Conservation (phyloP, 805 yeast species). For the Yamadazyma scolyti region DNA sequence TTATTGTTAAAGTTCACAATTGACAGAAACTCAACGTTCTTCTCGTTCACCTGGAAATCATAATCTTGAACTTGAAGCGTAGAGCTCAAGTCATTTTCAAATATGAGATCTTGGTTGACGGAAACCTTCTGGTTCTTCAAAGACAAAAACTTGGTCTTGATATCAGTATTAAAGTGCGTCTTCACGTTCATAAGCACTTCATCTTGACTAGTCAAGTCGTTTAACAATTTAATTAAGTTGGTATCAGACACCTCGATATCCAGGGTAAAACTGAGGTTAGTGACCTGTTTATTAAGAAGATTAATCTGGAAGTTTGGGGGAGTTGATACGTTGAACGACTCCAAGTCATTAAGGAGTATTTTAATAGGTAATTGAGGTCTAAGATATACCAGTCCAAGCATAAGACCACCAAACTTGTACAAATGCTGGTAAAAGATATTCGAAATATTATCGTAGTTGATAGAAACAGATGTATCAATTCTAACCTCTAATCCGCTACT, state of each 20-base stretch:
- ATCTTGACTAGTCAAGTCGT: slow-evolving; percentile 13
- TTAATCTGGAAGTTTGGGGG: slow-evolving; percentile 7
- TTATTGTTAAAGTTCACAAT: too few relatives aligned
- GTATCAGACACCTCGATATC: slow-evolving; percentile 8
- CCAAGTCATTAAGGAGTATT: slow-evolving; percentile 15
- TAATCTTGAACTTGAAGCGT: neutral
- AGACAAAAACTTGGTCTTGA: slow-evolving; percentile 15
- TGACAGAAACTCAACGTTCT: too few relatives aligned
- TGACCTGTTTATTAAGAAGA: slow-evolving; percentile 7
- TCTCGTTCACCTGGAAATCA: slow-evolving; percentile 5
- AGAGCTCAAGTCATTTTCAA: slow-evolving; percentile 6
- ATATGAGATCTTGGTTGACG: slow-evolving; percentile 11
- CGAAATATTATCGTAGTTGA: slow-evolving; percentile 24
- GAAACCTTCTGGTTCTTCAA: slow-evolving; percentile 8
- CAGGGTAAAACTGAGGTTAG: slow-evolving; percentile 7
- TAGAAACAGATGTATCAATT: slow-evolving; percentile 20
- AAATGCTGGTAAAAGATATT: slow-evolving; percentile 17
- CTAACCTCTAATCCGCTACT: slow-evolving; percentile 26
- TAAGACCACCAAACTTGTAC: slow-evolving; percentile 17
- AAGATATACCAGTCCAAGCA: slow-evolving; percentile 19
- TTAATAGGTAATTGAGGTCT: slow-evolving; percentile 16
- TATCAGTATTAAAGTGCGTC: slow-evolving; percentile 15
- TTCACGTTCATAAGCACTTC: slow-evolving; percentile 19
- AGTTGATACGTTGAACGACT: slow-evolving; percentile 10
- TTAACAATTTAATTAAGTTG: slow-evolving; percentile 10